These are phyloP conservation scores for Citrus sinensis DNA, from an alignment of 345 rosid genomes.

Conservation along the genomic window DNA sequence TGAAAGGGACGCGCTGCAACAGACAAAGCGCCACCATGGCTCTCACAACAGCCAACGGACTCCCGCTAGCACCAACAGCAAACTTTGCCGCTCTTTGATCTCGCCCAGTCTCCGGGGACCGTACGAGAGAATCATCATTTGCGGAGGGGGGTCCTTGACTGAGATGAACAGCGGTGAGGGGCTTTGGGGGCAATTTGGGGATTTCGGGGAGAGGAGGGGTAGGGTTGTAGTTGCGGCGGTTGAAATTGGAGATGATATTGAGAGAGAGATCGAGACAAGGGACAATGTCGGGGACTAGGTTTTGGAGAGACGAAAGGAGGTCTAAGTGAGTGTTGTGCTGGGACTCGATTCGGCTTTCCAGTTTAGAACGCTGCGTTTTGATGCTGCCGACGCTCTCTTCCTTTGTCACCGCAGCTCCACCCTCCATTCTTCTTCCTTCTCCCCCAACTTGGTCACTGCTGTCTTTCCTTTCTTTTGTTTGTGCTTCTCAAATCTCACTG, in stretches of 20 bases:
- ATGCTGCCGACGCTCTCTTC: slow-evolving; percentile 37
- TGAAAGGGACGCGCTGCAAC: slow-evolving; percentile 75
- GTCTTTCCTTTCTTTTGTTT: too few species aligned
- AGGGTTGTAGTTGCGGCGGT: slow-evolving; percentile 56
- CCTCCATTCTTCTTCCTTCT: slow-evolving; percentile 3
- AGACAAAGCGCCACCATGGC: slow-evolving; percentile 89
- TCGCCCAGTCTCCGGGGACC: not conserved
- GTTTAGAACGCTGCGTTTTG: slow-evolving; percentile 57
- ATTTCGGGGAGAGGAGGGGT: slow-evolving; percentile 69
- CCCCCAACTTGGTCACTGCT: too few species aligned
- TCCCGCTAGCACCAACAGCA: slow-evolving; percentile 40
- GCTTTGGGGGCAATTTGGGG: slow-evolving; percentile 29
- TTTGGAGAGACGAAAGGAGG: slow-evolving; percentile 67
- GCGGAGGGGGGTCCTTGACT: slow-evolving; percentile 9
- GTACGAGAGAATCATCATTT: slow-evolving; percentile 12
- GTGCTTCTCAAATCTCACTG: too few species aligned
- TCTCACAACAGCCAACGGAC: slow-evolving; percentile 63
- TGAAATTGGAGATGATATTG: slow-evolving; percentile 65
- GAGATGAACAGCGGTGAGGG: slow-evolving; percentile 4
- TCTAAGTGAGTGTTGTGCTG: slow-evolving; percentile 59
- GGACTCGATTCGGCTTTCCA: slow-evolving; percentile 67
- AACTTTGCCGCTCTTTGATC: slow-evolving; percentile 10
- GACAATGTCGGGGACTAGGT: slow-evolving; percentile 58
- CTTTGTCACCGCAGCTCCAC: slow-evolving; percentile 32
- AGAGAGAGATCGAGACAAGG: slow-evolving; percentile 80